Evolutionary conservation across 2,329 filamentous ascomycete species (phyloP), one percentile per base, ranked within the genome.

Genomic region (Ophiocordyceps camponoti-floridani): DNA sequence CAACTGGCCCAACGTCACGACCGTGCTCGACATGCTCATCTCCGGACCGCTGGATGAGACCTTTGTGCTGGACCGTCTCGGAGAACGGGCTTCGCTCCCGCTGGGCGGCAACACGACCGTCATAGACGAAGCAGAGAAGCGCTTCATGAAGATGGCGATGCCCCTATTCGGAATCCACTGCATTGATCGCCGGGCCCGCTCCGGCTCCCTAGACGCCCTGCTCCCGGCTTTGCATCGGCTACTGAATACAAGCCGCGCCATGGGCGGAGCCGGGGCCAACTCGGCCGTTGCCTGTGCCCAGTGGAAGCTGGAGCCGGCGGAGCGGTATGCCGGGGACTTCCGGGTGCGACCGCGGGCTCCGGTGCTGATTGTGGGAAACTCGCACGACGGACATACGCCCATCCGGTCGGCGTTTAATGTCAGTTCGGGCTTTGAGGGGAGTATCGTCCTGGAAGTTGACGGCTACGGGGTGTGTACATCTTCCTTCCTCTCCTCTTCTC

Each of bases 1-100:
- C 42, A 51, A 50, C 23, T 70, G 70, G 50, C 56, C 56, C 16
- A 49, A 46, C 11, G 58, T 69, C 30, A 64, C 69, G 27, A 10
- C 19, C 12, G 23, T 16, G 8, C 23, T 42, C 23, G 9, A 42
- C 8, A 42, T 28, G 40, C 40, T 42, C 4, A 42, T 42, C 23
- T 10, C 13, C 18, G 40, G 23, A 23, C 40, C 8, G 12, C 13
- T 27, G 13, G 40, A 45, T 3, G 57, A 72, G 40, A 65, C 64
- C 1, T 44, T 40, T 27, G 16, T 44, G 38, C 35, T 37, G 33
- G 14, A n/a, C 13, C 33, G 16, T n/a, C 33, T 37, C 33, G 33
- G 33, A 14, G 33, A 37, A 14, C 33, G 33, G 6, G 43, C 27
- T 3, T 8, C 13, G 16, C 26, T n/a, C 18, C 38, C 14, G 16